Evolutionary conservation across 306 rosid genomes (phyloP).

Genomic region (Casuarina equisetifolia): DNA sequence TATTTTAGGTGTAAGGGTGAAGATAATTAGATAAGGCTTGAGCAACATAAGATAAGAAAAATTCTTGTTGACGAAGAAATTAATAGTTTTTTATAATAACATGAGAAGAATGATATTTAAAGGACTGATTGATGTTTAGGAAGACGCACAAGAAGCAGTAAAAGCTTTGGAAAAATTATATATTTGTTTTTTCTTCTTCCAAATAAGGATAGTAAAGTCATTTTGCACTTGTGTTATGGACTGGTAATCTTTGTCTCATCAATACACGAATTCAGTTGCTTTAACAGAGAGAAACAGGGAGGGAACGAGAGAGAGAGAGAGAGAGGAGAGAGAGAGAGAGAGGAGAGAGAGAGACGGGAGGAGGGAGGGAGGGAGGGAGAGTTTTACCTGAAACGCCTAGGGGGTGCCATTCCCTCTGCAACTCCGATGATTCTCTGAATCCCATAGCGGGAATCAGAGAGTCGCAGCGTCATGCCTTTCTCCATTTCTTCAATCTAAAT

Average conservation of each 20-base stretch:
- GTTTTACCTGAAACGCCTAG: constrained; percentile 26
- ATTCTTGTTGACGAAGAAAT: no score
- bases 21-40: no score
- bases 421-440: constrained; percentile 30
- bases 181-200: constrained; percentile 2
- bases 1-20: no score
- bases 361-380: constrained; percentile 8
- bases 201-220: constrained; percentile 28
- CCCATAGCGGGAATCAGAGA: constrained; percentile 22
- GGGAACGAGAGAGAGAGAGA: neutral
- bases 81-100: no score
- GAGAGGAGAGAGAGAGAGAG: constrained; percentile 8
- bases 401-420: neutral
- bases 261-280: constrained; percentile 13
- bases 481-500: neutral
- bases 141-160: neutral
- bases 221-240: neutral
- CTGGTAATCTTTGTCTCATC: constrained; percentile 35
- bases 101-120: no score
- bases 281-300: constrained; percentile 6
- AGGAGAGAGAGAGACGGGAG: constrained; percentile 3
- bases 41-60: no score
- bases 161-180: neutral
- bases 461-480: constrained; percentile 14
- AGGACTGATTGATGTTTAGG: neutral